These are phyloP conservation scores for Nakazawaea pomicola DNA, from an alignment of 805 yeast species.

Conservation along the genomic window DNA sequence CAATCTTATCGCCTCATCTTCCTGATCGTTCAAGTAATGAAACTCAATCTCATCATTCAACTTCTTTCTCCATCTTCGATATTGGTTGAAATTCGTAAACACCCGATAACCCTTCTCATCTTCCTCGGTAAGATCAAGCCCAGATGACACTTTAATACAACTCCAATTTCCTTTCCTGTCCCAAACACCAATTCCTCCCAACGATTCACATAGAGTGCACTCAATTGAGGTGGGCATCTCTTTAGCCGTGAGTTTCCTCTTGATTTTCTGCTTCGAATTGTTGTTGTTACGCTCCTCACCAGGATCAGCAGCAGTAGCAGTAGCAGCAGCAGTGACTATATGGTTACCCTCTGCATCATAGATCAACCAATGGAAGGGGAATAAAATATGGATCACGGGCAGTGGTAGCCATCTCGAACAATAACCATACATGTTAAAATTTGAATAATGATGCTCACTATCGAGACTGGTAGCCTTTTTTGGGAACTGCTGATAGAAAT, in stretches of 20 bases:
- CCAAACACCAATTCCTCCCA: conserved; percentile 23
- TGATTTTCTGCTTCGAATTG: not conserved
- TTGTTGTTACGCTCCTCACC: too few species aligned
- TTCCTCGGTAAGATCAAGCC: conserved; percentile 5
- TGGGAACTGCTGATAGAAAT: conserved; percentile 28
- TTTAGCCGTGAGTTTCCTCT: conserved; percentile 22
- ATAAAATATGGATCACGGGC: conserved; percentile 19
- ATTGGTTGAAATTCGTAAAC: conserved; percentile 21
- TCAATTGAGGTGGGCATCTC: conserved; percentile 26
- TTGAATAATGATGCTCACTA: conserved; percentile 25
- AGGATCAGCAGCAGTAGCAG: too few species aligned
- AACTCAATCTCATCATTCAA: conserved; percentile 12
- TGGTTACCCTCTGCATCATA: conserved; percentile 10
- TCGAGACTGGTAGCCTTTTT: conserved; percentile 27
- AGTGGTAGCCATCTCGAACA: conserved; percentile 30
- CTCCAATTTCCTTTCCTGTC: conserved; percentile 26
- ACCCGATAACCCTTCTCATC: conserved; percentile 21
- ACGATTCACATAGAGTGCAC: conserved; percentile 23
- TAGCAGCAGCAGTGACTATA: too few species aligned
- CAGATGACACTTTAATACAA: conserved; percentile 17
- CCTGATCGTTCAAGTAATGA: conserved; percentile 17
- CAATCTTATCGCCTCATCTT: conserved; percentile 15
- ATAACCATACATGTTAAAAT: conserved; percentile 25
- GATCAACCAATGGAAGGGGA: conserved; percentile 23
- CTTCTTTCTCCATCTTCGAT: conserved; percentile 19